These are phyloP conservation scores for Xylariales sp. DNA, from an alignment of 2,329 filamentous ascomycete genomes.

Conservation along the genomic window DNA sequence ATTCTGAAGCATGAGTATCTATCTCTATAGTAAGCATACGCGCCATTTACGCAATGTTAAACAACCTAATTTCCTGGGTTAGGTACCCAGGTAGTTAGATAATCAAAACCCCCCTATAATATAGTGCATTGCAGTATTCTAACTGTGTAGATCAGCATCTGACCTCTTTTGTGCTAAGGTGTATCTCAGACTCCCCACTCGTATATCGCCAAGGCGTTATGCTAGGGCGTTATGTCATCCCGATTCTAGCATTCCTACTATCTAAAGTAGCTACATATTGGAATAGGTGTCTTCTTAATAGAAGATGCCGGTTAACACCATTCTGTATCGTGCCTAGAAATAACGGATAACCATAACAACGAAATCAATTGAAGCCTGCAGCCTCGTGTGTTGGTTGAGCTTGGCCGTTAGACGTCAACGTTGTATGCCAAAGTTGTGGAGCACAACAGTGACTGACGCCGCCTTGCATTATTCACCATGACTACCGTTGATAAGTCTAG, in stretches of 20 bases:
- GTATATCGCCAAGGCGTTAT: neutral
- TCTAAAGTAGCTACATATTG: constrained; percentile 17
- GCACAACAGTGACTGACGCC: neutral
- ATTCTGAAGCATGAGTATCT: too few species aligned
- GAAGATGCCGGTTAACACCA: neutral
- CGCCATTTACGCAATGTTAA: too few species aligned
- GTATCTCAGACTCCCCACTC: neutral
- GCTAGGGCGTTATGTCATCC: constrained; percentile 32
- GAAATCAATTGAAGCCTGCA: neutral
- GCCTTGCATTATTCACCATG: constrained; percentile 12
- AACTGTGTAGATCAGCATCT: neutral
- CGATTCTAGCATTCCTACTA: neutral
- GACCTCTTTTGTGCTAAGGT: neutral
- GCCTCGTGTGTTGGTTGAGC: neutral
- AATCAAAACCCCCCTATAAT: neutral
- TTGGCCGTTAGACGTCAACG: neutral
- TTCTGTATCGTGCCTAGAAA: constrained; percentile 15
- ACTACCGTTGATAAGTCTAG: constrained; percentile 1
- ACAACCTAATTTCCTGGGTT: too few species aligned
- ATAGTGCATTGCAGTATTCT: neutral
- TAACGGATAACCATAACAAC: constrained; percentile 29
- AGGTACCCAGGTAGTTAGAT: neutral
- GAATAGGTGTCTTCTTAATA: neutral
- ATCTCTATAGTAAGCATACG: too few species aligned
- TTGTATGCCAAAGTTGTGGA: neutral